Evolutionary conservation across 2,329 filamentous ascomycete genomes (phyloP).

Genomic region (Alternaria solani): DNA sequence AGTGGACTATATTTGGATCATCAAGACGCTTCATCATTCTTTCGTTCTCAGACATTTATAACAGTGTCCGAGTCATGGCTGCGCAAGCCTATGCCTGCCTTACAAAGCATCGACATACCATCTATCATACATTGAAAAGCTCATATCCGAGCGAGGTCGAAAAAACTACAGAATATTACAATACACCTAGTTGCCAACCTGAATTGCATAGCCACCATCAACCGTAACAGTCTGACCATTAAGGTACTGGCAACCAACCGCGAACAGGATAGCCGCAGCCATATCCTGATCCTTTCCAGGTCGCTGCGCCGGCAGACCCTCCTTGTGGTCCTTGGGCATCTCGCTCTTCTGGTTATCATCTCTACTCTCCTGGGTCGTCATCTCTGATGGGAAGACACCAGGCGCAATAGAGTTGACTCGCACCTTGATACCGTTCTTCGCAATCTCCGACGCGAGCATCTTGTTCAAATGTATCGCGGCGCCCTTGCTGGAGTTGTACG

Average conservation of each 20-base stretch:
- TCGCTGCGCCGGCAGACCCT: slow-evolving; percentile 59
- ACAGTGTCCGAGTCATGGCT: neutral
- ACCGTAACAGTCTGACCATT: slow-evolving; percentile 60
- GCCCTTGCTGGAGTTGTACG: slow-evolving; percentile 60
- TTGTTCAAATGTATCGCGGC: slow-evolving; percentile 64
- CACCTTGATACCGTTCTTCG: slow-evolving; percentile 62
- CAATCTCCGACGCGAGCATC: slow-evolving; percentile 63
- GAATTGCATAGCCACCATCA: slow-evolving; percentile 61
- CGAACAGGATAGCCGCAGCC: slow-evolving; percentile 64
- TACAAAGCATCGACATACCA: neutral
- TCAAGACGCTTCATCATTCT: neutral
- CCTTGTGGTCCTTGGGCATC: slow-evolving; percentile 62
- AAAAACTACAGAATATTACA: neutral
- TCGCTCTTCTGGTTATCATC: slow-evolving; percentile 63
- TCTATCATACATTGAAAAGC: slow-evolving; percentile 8
- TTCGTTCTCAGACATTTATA: neutral
- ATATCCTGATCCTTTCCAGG: slow-evolving; percentile 68
- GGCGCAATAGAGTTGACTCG: slow-evolving; percentile 66
- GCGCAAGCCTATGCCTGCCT: neutral
- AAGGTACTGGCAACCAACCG: slow-evolving; percentile 59
- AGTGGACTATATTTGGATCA: neutral
- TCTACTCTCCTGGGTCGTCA: slow-evolving; percentile 62
- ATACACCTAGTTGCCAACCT: slow-evolving; percentile 41
- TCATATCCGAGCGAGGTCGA: neutral
- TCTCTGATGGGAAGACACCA: slow-evolving; percentile 65